Base-by-base conservation (phyloP, 2,329 filamentous ascomycete species). In the Epichloe uncinata region DNA sequence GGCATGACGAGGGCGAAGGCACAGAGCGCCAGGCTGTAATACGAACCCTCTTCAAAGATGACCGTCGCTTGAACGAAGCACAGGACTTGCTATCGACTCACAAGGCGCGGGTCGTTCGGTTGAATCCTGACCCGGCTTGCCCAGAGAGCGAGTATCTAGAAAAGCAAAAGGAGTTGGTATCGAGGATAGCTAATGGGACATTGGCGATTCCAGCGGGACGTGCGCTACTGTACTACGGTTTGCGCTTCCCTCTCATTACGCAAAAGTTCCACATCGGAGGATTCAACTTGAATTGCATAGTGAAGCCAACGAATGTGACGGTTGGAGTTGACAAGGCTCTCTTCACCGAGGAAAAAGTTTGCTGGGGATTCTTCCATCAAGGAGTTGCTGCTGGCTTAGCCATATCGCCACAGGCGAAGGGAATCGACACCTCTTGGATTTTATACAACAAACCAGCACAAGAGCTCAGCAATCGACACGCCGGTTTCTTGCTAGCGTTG, bases 341-440 rank as follows among this genome's bases (percentile, higher is more conserved):
- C 2, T 95, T 95, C 60, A 91, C 87, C 0, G 93, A 98, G 67
- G 93, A 98, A 59, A 97, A 95, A 66, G 88, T 95, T 40, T 91
- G 88, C 61, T 98, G 93, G 93, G 90, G 91, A 0, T 98, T 96
- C 67, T 98, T 98, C 67, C 93, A 98, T 63, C 88, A 94, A 52
- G 93, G 93, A 6, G 91, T 94, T 33, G 85, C 91, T n/a, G 87
- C 87, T 22, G 93, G 93, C 3, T 70, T 98, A 26, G 87, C 89
- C 51, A 95, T 98, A 47, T 95, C 93, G 5, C 84, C 83, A 12
- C 78, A 87, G 50, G 91, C 90, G 3, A 88, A 88, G 60, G 91
- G 91, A 4, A 97, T 98, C 54, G 93, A 98, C 62, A 96, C 90
- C 0, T 97, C 91, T 0, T 98, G 94, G 94, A 96, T 98, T 57